These are phyloP conservation scores for Russula brevipes DNA, from an alignment of 768 basidiomycete genomes.

Conservation along the genomic window DNA sequence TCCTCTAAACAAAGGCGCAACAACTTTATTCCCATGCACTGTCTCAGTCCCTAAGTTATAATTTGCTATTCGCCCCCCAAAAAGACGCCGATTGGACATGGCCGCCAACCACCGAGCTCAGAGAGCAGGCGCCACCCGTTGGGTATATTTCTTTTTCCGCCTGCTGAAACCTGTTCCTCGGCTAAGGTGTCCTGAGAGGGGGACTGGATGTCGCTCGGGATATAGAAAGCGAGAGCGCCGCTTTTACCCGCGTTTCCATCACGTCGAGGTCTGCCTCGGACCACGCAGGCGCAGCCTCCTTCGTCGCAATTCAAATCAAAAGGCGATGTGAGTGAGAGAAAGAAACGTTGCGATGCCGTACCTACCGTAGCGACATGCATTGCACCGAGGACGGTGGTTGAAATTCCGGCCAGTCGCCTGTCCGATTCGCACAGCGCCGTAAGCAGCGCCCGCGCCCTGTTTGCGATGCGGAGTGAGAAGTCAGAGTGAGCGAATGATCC, in stretches of 20 bases:
- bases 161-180: neutral
- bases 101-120: constrained; percentile 46
- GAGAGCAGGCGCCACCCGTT: constrained; percentile 54
- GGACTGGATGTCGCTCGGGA: neutral
- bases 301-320: neutral
- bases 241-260: constrained; percentile 38
- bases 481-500: neutral
- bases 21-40: too few species aligned
- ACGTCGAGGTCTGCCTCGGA: constrained; percentile 42
- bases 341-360: neutral
- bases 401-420: constrained; percentile 30
- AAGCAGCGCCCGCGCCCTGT: constrained; percentile 36
- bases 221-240: neutral
- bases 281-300: constrained; percentile 35
- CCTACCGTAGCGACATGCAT: constrained; percentile 3
- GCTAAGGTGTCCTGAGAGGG: too few species aligned
- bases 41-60: too few species aligned
- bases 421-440: constrained; percentile 38
- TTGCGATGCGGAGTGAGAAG: too few species aligned
- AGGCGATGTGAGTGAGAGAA: too few species aligned
- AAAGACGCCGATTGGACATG: constrained; percentile 65
- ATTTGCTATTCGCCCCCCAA: constrained; percentile 21
- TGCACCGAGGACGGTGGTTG: neutral
- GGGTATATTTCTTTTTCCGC: constrained; percentile 22
- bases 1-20: too few species aligned